Evolutionary conservation across 2,329 filamentous ascomycete species (phyloP), one percentile per base, ranked within the genome.

Genomic region (Nigrospora sphaerica): DNA sequence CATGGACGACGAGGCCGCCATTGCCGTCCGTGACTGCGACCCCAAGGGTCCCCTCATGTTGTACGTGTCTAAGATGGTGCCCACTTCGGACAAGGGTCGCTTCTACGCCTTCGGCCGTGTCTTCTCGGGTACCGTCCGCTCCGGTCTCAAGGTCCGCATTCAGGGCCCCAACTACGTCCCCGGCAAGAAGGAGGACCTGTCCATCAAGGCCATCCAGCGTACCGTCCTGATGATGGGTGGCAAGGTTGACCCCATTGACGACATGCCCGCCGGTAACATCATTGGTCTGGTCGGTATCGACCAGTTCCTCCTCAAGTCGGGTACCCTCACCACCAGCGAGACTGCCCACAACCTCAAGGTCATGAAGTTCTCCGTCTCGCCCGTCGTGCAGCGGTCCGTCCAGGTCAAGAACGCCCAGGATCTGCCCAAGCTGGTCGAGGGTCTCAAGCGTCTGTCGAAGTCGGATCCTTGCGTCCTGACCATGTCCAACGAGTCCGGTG

Each of bases 41-140:
- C 81, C 92, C 74, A 95, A 95, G 80, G 93, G 82, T 71, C 88
- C 92, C 65, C 93, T 98, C 74, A 98, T 98, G 93, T 81, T 97
- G 61, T 98, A 98, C 87, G 91, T 98, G 72, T 98, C 93, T 73
- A 98, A 98, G 89, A 98, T 98, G 93, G 93, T 98, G 67, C 93
- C 93, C 65, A 98, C 93, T 62, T 95, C 90, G 64, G 93, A 98
- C 70, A 97, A 96, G 86, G 93, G 93, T 75, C 92, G 93, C 77
- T 98, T 98, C 89, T 98, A 96, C 79, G 93, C 93, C 72, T 98
- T 98, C 78, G 93, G 93, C 77, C 93, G 93, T 95, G 93, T 98
- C 77, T 98, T 97, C 83, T 80, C 93, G 62, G 93, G 93, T 87
- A 97, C 91, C 69, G 93, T 96, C 78, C 81, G 81, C 67, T 97